A percentile compares a stretch with the other conserved stretches of the same genome.
phyloP scores from a whole-genome alignment of 495 filamentous ascomycete species.

The Hypomontagnella submonticulosa region DNA sequence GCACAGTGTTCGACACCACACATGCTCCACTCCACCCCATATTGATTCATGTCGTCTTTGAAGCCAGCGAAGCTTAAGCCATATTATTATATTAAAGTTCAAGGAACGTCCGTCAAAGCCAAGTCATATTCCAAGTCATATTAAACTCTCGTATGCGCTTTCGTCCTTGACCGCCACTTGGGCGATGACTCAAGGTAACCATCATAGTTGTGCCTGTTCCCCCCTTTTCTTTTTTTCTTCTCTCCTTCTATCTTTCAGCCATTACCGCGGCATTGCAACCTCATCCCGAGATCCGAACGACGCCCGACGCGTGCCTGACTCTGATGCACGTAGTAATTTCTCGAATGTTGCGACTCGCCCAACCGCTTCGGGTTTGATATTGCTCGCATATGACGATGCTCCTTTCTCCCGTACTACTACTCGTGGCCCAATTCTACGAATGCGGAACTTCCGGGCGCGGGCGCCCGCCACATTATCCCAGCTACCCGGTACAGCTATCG shows the following conservation, averaged over 20 bases:
- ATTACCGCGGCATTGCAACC: conserved; percentile 25
- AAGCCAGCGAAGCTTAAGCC: conserved; percentile 20
- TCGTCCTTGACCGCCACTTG: conserved; percentile 37
- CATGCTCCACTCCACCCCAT: conserved; percentile 16
- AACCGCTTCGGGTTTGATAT: conserved; percentile 1
- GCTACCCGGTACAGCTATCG: conserved; percentile 1
- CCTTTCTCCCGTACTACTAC: conserved; percentile 2
- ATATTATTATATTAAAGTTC: conserved; percentile 6
- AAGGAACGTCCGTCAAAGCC: conserved; percentile 4
- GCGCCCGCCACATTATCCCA: not conserved
- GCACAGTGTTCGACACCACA: conserved; percentile 5
- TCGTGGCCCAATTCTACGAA: not conserved
- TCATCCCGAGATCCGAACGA: conserved; percentile 25
- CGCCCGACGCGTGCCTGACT: conserved; percentile 40
- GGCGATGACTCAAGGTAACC: conserved; percentile 30
- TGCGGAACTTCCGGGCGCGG: not conserved
- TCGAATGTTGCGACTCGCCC: conserved; percentile 3
- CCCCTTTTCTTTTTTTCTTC: conserved; percentile 4
- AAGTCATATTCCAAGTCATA: conserved; percentile 12
- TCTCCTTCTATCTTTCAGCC: not conserved
- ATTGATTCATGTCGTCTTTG: conserved; percentile 29
- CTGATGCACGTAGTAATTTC: conserved; percentile 26
- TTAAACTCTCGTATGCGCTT: not conserved
- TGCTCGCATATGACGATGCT: conserved; percentile 10
- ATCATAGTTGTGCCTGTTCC: conserved; percentile 29